Percentiles rank a stretch among this genome's conserved stretches.
Conservation (phyloP, 2,329 filamentous ascomycete genomes). For the Knoxdaviesia capensis region DNA sequence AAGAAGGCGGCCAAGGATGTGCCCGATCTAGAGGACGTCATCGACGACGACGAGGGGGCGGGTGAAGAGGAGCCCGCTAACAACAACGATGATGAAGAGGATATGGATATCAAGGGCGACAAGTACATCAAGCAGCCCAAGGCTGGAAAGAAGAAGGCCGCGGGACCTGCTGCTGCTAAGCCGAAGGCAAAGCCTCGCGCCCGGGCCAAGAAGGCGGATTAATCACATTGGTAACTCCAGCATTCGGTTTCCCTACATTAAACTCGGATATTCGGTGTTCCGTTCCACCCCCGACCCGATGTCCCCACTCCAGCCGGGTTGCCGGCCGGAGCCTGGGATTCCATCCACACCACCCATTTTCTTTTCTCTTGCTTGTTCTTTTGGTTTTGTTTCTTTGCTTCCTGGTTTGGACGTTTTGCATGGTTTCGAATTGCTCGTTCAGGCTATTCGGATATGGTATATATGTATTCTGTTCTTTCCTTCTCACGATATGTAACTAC, state of each 20-base stretch:
- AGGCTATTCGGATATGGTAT: too few species aligned
- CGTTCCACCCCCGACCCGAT: too few species aligned
- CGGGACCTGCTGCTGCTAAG: conserved; percentile 18
- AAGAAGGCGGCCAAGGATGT: conserved; percentile 55
- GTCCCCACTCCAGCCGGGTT: not conserved
- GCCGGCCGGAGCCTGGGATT: not conserved
- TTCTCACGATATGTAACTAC: too few species aligned
- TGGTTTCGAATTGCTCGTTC: not conserved
- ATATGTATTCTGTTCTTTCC: too few species aligned
- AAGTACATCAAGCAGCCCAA: conserved; percentile 93
- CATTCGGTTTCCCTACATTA: too few species aligned
- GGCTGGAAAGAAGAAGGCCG: conserved; percentile 32
- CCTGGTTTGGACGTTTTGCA: not conserved
- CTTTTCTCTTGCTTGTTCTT: not conserved
- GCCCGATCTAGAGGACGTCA: conserved; percentile 87
- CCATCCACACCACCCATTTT: not conserved
- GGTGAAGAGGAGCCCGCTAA: conserved; percentile 37
- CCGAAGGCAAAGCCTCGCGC: conserved; percentile 6
- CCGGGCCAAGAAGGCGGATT: conserved; percentile 22
- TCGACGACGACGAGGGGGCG: conserved; percentile 67
- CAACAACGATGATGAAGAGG: conserved; percentile 54
- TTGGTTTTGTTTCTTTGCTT: not conserved
- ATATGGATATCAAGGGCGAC: conserved; percentile 75
- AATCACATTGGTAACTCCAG: too few species aligned
- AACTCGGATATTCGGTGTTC: too few species aligned